phyloP scores from a whole-genome alignment of 2,329 filamentous ascomycete species.

The Alternaria triticina region DNA sequence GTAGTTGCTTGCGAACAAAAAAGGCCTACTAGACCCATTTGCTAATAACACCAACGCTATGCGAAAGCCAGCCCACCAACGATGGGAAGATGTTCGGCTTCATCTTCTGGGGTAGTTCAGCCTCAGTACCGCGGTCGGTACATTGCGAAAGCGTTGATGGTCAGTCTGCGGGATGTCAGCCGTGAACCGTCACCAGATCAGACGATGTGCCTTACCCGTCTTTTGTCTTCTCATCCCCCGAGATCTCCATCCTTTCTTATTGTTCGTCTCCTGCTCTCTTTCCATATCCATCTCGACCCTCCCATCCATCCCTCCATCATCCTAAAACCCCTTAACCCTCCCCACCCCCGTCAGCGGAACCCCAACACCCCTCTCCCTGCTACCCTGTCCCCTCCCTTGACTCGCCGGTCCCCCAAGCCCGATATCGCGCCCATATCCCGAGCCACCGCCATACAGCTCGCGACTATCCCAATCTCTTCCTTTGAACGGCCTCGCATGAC shows the following conservation, averaged over 20 bases:
- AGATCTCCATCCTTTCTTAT: no score
- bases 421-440: slow-evolving; percentile 11
- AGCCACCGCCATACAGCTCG: slow-evolving; percentile 14
- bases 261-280: no score
- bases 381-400: not conserved
- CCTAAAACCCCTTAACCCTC: slow-evolving; percentile 24
- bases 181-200: not conserved
- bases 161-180: not conserved
- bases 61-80: not conserved
- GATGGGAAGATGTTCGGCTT: not conserved
- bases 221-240: no score
- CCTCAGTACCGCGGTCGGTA: not conserved
- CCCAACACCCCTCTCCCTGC: slow-evolving; percentile 7
- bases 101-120: not conserved
- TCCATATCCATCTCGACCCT: not conserved
- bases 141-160: not conserved
- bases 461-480: slow-evolving; percentile 7
- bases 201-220: no score
- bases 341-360: slow-evolving; percentile 23
- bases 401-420: not conserved
- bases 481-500: slow-evolving; percentile 19
- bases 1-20: not conserved
- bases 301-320: not conserved
- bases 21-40: not conserved
- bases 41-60: not conserved